Evolutionary conservation across 2,329 filamentous ascomycete genomes (phyloP).

Genomic region (Cercospora janseana): DNA sequence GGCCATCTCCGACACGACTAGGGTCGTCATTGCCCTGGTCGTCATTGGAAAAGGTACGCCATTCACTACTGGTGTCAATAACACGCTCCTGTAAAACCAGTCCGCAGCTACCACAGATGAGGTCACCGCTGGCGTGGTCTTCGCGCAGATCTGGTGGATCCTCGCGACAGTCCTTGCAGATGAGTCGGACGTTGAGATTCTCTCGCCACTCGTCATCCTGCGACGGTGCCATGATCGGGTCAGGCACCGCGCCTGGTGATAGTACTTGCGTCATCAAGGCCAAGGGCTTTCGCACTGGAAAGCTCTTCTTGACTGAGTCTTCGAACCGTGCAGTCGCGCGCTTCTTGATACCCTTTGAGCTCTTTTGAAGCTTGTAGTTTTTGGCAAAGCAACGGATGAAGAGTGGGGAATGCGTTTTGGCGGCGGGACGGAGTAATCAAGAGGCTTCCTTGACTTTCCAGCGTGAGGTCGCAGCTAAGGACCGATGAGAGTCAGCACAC

Average conservation of each 20-base stretch:
- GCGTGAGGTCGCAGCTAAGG: constrained; percentile 26
- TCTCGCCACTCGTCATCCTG: constrained; percentile 63
- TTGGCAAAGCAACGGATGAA: constrained; percentile 56
- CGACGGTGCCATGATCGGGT: constrained; percentile 37
- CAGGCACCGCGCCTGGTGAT: constrained; percentile 48
- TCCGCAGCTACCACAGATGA: constrained; percentile 88
- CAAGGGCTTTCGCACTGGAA: constrained; percentile 33
- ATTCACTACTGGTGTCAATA: constrained; percentile 94
- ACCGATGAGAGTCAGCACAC: constrained; percentile 23
- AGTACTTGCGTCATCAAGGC: constrained; percentile 39
- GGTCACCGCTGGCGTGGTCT: constrained; percentile 87
- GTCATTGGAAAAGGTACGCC: constrained; percentile 98
- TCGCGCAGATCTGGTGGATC: constrained; percentile 89
- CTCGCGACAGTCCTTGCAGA: constrained; percentile 89
- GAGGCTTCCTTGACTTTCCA: not conserved
- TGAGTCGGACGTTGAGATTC: constrained; percentile 80
- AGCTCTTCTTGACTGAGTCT: constrained; percentile 27
- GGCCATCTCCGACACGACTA: constrained; percentile 93
- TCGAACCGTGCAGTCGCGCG: constrained; percentile 42
- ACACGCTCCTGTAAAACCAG: constrained; percentile 86
- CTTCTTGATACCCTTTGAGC: constrained; percentile 47
- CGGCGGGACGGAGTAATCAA: constrained; percentile 27
- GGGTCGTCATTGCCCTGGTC: constrained; percentile 96
- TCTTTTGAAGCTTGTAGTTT: constrained; percentile 47
- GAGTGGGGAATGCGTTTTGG: constrained; percentile 63